Evolutionary conservation across 768 basidiomycete genomes (phyloP), one percentile per base, ranked within the genome.

Genomic region (Lactifluus volemus): DNA sequence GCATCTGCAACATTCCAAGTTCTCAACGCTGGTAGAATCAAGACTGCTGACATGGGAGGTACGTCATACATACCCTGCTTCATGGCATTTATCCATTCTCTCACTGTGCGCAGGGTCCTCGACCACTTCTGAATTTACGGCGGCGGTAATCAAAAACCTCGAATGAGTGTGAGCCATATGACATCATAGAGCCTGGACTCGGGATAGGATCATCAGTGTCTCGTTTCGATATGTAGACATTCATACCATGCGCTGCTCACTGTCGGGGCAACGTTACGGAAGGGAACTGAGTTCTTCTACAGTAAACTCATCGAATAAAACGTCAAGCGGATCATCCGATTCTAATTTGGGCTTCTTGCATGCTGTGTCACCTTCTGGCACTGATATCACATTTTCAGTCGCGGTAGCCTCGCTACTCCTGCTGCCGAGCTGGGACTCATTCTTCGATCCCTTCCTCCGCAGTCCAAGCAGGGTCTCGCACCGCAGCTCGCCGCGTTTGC

Each of bases 31-130:
- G 89, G 88, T 66, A 88, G 90, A 72, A 83, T 96, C 71, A 83
- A 88, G 72, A 99, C 96, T 36, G 86, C 91, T 60, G 96, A 99
- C 69, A 91, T 98, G 88, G 89, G 89, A 61, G 95, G 94, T 89
- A 75, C 74, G 84, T 79, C 38, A 21, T 49, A 7, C 8, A 19
- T 55, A 7, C 14, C 49, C 19, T 59, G 34, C 10, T 39, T 25
- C 32, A 30, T 8, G 44, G 53, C 45, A 51, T 58, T 49, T 34
- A 51, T 39, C 38, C 57, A 65, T 53, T 61, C 56, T 39, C 39
- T 58, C 57, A n/a, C 19, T 14, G 45, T n/a, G 51, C 25, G 11
- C 61, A 91, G 92, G 94, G 59, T 84, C 87, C 64, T 83, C 92
- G 49, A 90, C 89, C 32, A 99, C 96, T 60, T 92, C 90, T 32